phyloP scores from a whole-genome alignment of 2,329 filamentous ascomycete species.

The Colletotrichum salicis region DNA sequence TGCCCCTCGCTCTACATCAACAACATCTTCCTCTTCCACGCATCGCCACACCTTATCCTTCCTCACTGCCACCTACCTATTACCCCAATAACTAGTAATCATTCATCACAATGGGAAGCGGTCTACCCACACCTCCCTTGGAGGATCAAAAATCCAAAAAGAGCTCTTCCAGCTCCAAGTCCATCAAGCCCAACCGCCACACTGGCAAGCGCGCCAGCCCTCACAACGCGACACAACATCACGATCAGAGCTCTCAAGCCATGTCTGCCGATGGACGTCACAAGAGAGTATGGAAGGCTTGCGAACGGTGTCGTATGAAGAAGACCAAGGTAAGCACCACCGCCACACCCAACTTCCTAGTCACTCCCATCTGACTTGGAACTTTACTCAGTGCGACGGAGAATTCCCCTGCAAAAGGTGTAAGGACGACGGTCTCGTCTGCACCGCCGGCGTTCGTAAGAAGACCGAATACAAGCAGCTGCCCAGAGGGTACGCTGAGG shows the following conservation, averaged over 20 bases:
- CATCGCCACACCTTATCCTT: slow-evolving; percentile 1
- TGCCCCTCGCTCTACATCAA: slow-evolving; percentile 24
- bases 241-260: slow-evolving; percentile 49
- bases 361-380: slow-evolving; percentile 4
- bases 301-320: slow-evolving; percentile 75
- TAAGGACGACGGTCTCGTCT: slow-evolving; percentile 73
- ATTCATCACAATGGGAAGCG: slow-evolving; percentile 57
- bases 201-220: slow-evolving; percentile 61
- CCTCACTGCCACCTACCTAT: neutral
- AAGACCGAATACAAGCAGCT: slow-evolving; percentile 77
- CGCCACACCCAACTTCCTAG: neutral
- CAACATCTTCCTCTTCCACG: neutral
- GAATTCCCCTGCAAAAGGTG: slow-evolving; percentile 75
- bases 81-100: slow-evolving; percentile 7
- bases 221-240: slow-evolving; percentile 49
- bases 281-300: slow-evolving; percentile 75
- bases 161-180: slow-evolving; percentile 55
- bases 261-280: slow-evolving; percentile 63
- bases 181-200: slow-evolving; percentile 62
- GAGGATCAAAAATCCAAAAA: slow-evolving; percentile 59
- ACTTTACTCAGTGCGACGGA: slow-evolving; percentile 65
- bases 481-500: slow-evolving; percentile 72
- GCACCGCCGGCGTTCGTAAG: slow-evolving; percentile 71
- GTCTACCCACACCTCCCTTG: slow-evolving; percentile 63
- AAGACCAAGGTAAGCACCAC: slow-evolving; percentile 68